These are phyloP conservation scores for Aspergillus piperis DNA, from an alignment of 2,329 filamentous ascomycete species.

Conservation along the genomic window DNA sequence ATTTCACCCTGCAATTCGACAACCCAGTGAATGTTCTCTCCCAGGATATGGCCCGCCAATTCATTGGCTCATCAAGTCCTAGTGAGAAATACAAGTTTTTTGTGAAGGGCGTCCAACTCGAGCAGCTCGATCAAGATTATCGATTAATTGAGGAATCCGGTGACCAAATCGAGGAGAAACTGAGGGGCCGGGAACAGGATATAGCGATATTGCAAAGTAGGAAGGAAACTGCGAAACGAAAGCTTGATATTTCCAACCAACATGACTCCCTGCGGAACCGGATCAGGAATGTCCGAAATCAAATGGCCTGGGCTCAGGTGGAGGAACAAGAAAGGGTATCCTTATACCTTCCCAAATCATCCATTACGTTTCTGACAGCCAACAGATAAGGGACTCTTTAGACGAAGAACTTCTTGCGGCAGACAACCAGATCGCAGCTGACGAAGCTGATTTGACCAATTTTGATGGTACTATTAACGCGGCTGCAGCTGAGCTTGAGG, in stretches of 20 bases:
- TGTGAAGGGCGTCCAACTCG: constrained; percentile 87
- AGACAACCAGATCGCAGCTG: constrained; percentile 52
- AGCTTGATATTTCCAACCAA: constrained; percentile 66
- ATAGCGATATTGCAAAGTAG: constrained; percentile 61
- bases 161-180: constrained; percentile 68
- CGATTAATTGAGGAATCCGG: constrained; percentile 76
- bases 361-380: constrained; percentile 12
- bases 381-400: constrained; percentile 39
- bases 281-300: constrained; percentile 60
- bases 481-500: constrained; percentile 39
- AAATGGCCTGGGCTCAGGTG: constrained; percentile 87
- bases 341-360: background rate
- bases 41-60: constrained; percentile 91
- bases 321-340: constrained; percentile 66
- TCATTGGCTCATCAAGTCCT: constrained; percentile 80
- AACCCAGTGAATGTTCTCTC: constrained; percentile 96
- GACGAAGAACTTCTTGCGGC: constrained; percentile 36
- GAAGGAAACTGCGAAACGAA: constrained; percentile 63
- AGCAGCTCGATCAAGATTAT: constrained; percentile 91
- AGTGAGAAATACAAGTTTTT: constrained; percentile 95
- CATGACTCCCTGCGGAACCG: constrained; percentile 66
- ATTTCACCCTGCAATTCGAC: constrained; percentile 89
- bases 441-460: constrained; percentile 44
- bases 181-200: constrained; percentile 63
- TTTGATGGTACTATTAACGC: constrained; percentile 52